Conservation (phyloP, 768 basidiomycete genomes). For the Lactarius hatsudake region DNA sequence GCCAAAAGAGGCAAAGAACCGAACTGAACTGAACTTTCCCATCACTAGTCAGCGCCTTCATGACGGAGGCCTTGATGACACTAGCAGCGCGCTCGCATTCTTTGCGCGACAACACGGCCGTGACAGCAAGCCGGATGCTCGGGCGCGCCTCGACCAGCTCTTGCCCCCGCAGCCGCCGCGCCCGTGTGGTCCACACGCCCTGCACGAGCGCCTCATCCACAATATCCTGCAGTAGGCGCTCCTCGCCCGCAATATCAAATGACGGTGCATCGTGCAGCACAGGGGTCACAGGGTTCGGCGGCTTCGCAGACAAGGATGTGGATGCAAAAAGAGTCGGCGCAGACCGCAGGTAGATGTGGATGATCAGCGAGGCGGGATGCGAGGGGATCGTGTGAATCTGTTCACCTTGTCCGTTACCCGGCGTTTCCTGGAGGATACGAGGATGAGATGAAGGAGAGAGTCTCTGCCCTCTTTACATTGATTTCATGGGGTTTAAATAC, state of each 20-base stretch:
- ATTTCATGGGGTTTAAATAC: too few relatives aligned
- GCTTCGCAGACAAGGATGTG: constrained; percentile 36
- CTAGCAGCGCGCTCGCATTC: constrained; percentile 87
- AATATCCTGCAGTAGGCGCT: constrained; percentile 82
- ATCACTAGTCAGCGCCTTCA: too few relatives aligned
- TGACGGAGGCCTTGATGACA: constrained; percentile 60
- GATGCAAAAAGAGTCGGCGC: constrained; percentile 27
- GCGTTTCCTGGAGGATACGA: too few relatives aligned
- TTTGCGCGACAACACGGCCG: constrained; percentile 76
- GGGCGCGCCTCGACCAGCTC: constrained; percentile 81
- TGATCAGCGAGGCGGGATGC: constrained; percentile 80
- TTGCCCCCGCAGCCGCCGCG: constrained; percentile 78
- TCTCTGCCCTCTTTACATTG: too few relatives aligned
- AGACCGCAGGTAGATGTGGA: constrained; percentile 75
- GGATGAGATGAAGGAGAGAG: too few relatives aligned
- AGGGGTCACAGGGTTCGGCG: constrained; percentile 50
- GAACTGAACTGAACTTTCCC: too few relatives aligned
- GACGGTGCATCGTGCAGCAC: constrained; percentile 45
- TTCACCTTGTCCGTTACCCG: too few relatives aligned
- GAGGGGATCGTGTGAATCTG: constrained; percentile 85
- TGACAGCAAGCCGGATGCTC: constrained; percentile 81
- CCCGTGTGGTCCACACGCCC: constrained; percentile 82
- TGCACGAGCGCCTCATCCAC: constrained; percentile 82
- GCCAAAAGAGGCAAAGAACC: too few relatives aligned
- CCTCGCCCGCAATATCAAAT: constrained; percentile 66